Evolutionary conservation across 2,329 filamentous ascomycete species (phyloP).

Genomic region (Exophiala lecanii-corni): DNA sequence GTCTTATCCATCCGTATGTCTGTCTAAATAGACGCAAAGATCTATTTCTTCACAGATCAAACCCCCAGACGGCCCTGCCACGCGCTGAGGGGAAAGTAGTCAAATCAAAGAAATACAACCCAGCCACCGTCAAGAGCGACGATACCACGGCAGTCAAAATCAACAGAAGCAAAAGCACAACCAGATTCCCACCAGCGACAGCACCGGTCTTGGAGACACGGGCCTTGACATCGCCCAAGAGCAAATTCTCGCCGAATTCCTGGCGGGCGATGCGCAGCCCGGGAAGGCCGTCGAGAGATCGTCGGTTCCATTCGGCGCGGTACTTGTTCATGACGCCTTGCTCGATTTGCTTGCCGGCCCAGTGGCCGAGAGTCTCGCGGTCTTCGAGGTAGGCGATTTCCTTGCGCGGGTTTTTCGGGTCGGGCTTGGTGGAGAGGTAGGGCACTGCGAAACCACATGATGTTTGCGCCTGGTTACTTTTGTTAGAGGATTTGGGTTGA

Average conservation of each 20-base stretch:
- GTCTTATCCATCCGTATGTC: too few relatives aligned
- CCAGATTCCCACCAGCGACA: not conserved
- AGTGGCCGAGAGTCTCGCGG: constrained; percentile 53
- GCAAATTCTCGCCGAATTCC: constrained; percentile 46
- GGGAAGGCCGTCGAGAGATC: constrained; percentile 55
- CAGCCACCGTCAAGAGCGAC: not conserved
- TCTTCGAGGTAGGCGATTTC: constrained; percentile 42
- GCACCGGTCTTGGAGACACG: not conserved
- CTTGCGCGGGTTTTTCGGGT: constrained; percentile 27
- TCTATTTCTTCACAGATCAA: too few relatives aligned
- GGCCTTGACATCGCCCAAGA: constrained; percentile 37
- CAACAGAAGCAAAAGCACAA: not conserved
- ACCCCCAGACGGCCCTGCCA: too few relatives aligned
- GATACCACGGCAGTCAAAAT: not conserved
- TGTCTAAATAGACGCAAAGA: too few relatives aligned
- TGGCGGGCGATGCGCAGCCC: constrained; percentile 52
- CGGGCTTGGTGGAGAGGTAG: constrained; percentile 40
- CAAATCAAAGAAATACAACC: too few relatives aligned
- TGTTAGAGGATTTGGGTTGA: not conserved
- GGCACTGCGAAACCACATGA: constrained; percentile 64
- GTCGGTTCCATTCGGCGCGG: constrained; percentile 50
- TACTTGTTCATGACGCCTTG: constrained; percentile 50
- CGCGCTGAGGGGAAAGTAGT: too few relatives aligned
- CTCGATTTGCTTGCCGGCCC: constrained; percentile 46
- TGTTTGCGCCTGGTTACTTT: constrained; percentile 49